A percentile compares a stretch with the other conserved stretches of the same genome.
These are phyloP conservation scores for Mollisia scopiformis DNA, from an alignment of 2,329 filamentous ascomycete species.

Conservation along the genomic window DNA sequence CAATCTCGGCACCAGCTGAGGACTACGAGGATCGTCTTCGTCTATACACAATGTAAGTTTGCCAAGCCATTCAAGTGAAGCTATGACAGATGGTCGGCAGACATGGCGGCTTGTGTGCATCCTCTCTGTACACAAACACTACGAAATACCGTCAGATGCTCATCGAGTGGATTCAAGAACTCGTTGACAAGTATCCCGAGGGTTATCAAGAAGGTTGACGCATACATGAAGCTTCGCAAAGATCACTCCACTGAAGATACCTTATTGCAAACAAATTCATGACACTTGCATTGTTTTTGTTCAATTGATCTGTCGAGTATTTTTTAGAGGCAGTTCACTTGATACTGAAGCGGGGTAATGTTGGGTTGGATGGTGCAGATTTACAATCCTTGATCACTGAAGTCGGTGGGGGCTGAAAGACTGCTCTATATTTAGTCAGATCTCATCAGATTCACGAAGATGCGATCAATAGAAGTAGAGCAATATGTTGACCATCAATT, in stretches of 20 bases:
- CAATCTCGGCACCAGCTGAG: slow-evolving; percentile 2
- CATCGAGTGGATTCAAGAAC: background rate
- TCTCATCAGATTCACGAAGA: background rate
- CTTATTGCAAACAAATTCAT: background rate
- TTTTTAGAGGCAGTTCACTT: background rate
- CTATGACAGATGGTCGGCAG: background rate
- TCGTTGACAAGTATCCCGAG: background rate
- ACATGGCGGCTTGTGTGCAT: background rate
- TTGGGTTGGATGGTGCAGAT: background rate
- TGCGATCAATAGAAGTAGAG: background rate
- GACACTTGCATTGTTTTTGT: background rate
- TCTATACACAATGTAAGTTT: slow-evolving; percentile 16
- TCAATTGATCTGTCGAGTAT: background rate
- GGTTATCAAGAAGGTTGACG: background rate
- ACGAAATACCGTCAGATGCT: background rate
- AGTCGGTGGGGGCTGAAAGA: background rate
- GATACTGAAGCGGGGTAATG: background rate
- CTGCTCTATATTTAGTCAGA: background rate
- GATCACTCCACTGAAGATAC: background rate
- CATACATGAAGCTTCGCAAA: background rate
- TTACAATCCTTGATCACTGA: background rate
- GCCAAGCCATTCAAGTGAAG: background rate
- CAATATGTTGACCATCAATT: background rate
- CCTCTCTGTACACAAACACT: background rate
- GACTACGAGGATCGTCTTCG: slow-evolving; percentile 11